A percentile compares a stretch with the other conserved stretches of the same genome.
Evolutionary conservation across 257 asterid genomes (phyloP).

Genomic region (Capsicum rhomboideum): DNA sequence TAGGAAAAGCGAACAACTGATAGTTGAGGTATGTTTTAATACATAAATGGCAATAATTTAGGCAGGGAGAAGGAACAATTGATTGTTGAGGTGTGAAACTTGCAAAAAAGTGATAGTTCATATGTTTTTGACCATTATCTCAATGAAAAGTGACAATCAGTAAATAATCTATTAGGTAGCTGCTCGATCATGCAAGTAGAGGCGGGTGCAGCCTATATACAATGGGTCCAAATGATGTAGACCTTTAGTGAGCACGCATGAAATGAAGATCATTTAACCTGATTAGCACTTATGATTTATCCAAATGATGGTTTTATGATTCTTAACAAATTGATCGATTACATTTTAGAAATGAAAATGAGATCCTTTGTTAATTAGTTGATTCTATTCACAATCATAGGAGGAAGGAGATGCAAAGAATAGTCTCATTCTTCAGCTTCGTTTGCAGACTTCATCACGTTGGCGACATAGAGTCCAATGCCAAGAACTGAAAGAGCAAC

Average conservation of each 20-base stretch:
- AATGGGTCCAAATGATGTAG: background rate
- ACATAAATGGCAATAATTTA: too few relatives aligned
- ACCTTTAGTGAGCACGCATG: background rate
- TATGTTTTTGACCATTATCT: background rate
- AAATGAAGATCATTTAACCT: background rate
- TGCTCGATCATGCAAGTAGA: background rate
- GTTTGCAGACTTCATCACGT: slow-evolving; percentile 18
- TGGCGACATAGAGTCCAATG: slow-evolving; percentile 30
- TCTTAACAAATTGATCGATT: background rate
- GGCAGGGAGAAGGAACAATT: background rate
- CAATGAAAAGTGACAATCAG: background rate
- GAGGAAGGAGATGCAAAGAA: background rate
- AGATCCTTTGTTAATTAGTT: background rate
- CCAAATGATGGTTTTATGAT: background rate
- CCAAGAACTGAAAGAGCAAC: slow-evolving; percentile 25
- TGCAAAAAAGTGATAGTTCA: background rate
- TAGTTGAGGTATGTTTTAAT: too few relatives aligned
- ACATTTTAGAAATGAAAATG: background rate
- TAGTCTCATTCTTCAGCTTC: slow-evolving; percentile 9
- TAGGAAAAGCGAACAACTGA: too few relatives aligned
- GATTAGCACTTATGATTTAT: background rate
- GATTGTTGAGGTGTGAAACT: background rate
- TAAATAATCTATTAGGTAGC: background rate
- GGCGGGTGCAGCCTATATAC: too few relatives aligned
- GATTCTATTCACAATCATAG: background rate